Evolutionary conservation across 1,139 yeast genomes (phyloP).

Genomic region (Hyphopichia khmerensis): DNA sequence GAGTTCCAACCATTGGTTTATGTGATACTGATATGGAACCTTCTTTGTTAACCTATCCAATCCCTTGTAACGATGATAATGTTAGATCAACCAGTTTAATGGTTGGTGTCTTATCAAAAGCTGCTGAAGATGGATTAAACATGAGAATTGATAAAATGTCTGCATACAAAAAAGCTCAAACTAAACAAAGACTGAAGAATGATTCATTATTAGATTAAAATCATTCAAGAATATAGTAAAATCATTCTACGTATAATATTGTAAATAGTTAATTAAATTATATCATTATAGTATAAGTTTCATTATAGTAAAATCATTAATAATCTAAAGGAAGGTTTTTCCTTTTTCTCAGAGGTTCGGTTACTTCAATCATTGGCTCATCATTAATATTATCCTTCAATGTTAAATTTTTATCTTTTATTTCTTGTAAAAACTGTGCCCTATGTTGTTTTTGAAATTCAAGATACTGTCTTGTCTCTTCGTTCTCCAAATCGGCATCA

Average conservation of each 20-base stretch:
- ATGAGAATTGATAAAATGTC: conserved; percentile 32
- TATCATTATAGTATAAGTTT: too few species aligned
- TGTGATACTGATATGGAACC: conserved; percentile 95
- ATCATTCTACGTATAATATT: not conserved
- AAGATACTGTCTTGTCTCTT: conserved; percentile 15
- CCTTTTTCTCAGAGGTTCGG: not conserved
- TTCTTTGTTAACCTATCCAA: conserved; percentile 83
- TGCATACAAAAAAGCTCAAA: not conserved
- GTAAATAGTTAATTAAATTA: not conserved
- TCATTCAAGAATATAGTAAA: too few species aligned
- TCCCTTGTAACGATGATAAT: conserved; percentile 97
- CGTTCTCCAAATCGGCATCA: conserved; percentile 9
- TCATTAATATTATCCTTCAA: not conserved
- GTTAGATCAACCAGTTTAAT: conserved; percentile 75
- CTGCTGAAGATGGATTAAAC: conserved; percentile 76
- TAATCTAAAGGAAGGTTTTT: not conserved
- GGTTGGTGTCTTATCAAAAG: conserved; percentile 78
- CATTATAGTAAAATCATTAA: not conserved
- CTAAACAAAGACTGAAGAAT: not conserved
- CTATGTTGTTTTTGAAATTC: conserved; percentile 18
- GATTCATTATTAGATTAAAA: not conserved
- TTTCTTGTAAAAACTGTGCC: conserved; percentile 22
- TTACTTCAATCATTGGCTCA: not conserved
- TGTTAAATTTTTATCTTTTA: conserved; percentile 19
- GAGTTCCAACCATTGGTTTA: conserved; percentile 91